These are phyloP conservation scores for Leptographium lundbergii DNA, from an alignment of 2,329 filamentous ascomycete species.

Conservation along the genomic window DNA sequence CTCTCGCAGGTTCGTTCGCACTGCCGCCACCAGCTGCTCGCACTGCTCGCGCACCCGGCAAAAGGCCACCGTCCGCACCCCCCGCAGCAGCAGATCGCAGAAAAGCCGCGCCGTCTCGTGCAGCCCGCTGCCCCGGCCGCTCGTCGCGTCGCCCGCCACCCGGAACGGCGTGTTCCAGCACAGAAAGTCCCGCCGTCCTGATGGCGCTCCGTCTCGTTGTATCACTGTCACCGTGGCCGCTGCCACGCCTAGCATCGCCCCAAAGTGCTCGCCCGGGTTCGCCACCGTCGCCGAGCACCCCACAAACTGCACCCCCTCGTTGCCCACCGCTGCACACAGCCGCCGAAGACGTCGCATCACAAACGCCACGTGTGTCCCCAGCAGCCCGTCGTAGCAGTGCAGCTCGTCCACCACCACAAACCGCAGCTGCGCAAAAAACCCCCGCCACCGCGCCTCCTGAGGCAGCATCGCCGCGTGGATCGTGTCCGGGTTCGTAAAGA, in stretches of 20 bases:
- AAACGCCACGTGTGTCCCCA: constrained; percentile 86
- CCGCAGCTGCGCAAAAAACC: constrained; percentile 72
- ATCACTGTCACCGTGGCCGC: constrained; percentile 49
- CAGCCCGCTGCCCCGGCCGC: constrained; percentile 72
- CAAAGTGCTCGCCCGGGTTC: constrained; percentile 85
- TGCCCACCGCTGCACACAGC: constrained; percentile 83
- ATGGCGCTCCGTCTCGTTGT: constrained; percentile 86
- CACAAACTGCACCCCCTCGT: constrained; percentile 74
- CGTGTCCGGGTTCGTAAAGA: constrained; percentile 98
- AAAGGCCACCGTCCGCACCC: constrained; percentile 86
- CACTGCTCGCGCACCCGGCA: constrained; percentile 80
- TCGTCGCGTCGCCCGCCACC: constrained; percentile 75
- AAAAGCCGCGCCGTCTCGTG: constrained; percentile 83
- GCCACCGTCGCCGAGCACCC: constrained; percentile 95
- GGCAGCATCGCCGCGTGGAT: constrained; percentile 87
- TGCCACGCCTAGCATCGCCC: constrained; percentile 73
- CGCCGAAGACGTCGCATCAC: constrained; percentile 84
- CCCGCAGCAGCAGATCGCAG: constrained; percentile 75
- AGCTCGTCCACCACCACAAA: constrained; percentile 88
- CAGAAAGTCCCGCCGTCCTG: constrained; percentile 84
- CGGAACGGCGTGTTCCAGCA: constrained; percentile 98
- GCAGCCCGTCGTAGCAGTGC: constrained; percentile 90
- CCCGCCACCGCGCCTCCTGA: constrained; percentile 80
- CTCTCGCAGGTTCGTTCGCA: constrained; percentile 62
- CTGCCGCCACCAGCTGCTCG: constrained; percentile 67